Conservation (phyloP, 768 basidiomycete genomes). For the Pleurotus salmoneostramineus region DNA sequence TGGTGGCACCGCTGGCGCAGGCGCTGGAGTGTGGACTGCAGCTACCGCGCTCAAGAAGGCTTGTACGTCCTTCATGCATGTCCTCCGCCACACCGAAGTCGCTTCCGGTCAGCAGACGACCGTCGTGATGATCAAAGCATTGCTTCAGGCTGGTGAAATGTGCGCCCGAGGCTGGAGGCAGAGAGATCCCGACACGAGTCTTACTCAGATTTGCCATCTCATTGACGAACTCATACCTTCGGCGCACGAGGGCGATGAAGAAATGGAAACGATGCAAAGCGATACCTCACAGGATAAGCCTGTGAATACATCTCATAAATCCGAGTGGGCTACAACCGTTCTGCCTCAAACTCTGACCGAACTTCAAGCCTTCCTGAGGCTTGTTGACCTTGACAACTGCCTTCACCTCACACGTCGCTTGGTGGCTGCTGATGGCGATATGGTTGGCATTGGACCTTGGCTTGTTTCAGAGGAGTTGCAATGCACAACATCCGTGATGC, state of each 20-base stretch:
- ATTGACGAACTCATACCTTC: slow-evolving; percentile 56
- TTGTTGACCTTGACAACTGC: slow-evolving; percentile 54
- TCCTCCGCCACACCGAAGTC: neutral
- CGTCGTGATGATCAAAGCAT: slow-evolving; percentile 2
- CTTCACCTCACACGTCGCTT: slow-evolving; percentile 51
- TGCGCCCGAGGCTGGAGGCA: slow-evolving; percentile 1
- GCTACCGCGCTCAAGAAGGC: neutral
- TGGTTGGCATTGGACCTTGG: slow-evolving; percentile 65
- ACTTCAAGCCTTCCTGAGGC: slow-evolving; percentile 48
- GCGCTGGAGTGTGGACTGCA: neutral
- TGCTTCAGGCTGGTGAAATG: slow-evolving; percentile 1
- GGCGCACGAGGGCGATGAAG: neutral
- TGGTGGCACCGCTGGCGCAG: neutral
- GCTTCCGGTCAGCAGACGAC: neutral
- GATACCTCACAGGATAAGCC: neutral
- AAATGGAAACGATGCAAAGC: neutral
- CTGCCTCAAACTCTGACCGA: slow-evolving; percentile 57
- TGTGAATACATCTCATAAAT: slow-evolving; percentile 25
- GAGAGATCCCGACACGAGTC: neutral
- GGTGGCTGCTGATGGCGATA: slow-evolving; percentile 50
- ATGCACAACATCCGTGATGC: slow-evolving; percentile 8
- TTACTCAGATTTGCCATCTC: slow-evolving; percentile 46
- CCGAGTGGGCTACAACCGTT: slow-evolving; percentile 48
- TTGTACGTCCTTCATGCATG: neutral
- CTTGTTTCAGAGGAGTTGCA: slow-evolving; percentile 61